Percentiles rank a stretch among this genome's conserved stretches.
Evolutionary conservation across 768 basidiomycete genomes (phyloP).

Genomic region (Lactarius tabidus): DNA sequence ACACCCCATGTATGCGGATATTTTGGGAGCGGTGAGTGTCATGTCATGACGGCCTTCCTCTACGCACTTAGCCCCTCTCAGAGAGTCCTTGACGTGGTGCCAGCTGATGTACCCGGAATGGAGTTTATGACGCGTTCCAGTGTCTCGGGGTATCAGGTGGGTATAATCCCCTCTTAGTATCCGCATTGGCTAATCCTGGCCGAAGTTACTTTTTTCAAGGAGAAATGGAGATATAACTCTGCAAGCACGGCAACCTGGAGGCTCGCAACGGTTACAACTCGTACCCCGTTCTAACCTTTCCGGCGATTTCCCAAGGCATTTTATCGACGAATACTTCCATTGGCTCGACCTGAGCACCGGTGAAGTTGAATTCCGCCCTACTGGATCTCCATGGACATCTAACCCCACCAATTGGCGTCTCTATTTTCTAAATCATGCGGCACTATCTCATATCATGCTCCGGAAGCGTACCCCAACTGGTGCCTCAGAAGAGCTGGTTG

Average conservation of each 20-base stretch:
- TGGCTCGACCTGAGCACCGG: slow-evolving; percentile 33
- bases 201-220: slow-evolving; percentile 6
- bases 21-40: slow-evolving; percentile 35
- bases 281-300: slow-evolving; percentile 33
- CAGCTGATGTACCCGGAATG: slow-evolving; percentile 9
- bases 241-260: neutral
- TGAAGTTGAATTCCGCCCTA: slow-evolving; percentile 35
- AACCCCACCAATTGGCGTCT: slow-evolving; percentile 32
- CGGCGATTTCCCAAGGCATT: slow-evolving; percentile 32
- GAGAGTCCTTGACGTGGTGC: slow-evolving; percentile 11
- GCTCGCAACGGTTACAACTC: slow-evolving; percentile 27
- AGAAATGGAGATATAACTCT: neutral
- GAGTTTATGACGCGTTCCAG: slow-evolving; percentile 10
- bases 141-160: slow-evolving; percentile 11
- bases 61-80: neutral
- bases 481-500: neutral
- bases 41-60: no score
- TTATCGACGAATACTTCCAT: slow-evolving; percentile 33
- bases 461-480: neutral
- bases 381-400: slow-evolving; percentile 31
- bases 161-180: neutral
- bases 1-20: slow-evolving; percentile 34
- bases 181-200: neutral
- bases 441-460: neutral
- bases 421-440: neutral